phyloP scores from a whole-genome alignment of 2,329 filamentous ascomycete species.

The Tetracladium maxilliforme region DNA sequence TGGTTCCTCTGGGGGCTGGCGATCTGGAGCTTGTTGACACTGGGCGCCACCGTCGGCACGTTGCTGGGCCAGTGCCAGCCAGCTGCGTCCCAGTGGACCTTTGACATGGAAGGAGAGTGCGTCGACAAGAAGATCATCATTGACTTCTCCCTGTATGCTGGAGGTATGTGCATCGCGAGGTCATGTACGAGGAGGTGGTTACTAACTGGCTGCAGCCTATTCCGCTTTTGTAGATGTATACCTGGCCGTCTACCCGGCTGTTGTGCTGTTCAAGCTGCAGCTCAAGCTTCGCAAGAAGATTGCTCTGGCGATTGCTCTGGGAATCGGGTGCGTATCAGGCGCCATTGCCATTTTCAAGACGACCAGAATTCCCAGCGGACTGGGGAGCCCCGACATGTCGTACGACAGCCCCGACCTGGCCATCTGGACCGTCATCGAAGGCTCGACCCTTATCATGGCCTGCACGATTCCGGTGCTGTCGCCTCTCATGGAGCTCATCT shows the following conservation, averaged over 20 bases:
- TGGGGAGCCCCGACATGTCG: no score
- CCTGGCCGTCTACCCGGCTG: slow-evolving; percentile 23
- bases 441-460: no score
- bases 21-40: slow-evolving; percentile 12
- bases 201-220: no score
- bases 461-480: no score
- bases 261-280: slow-evolving; percentile 20
- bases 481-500: no score
- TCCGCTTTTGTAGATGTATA: slow-evolving; percentile 24
- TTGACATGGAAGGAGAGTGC: slow-evolving; percentile 17
- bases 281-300: slow-evolving; percentile 24
- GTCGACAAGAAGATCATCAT: slow-evolving; percentile 19
- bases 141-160: slow-evolving; percentile 21
- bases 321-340: slow-evolving; percentile 22
- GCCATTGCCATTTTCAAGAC: no score
- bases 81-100: slow-evolving; percentile 21
- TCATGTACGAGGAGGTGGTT: no score
- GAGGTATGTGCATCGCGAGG: no score
- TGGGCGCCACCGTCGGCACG: slow-evolving; percentile 20
- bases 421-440: no score
- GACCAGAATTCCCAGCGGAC: no score
- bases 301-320: slow-evolving; percentile 19
- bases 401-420: no score
- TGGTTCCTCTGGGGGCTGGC: slow-evolving; percentile 21
- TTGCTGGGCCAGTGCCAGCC: slow-evolving; percentile 27